Evolutionary conservation across 176 grass and related monocot species (phyloP).

Genomic region (Areca catechu): DNA sequence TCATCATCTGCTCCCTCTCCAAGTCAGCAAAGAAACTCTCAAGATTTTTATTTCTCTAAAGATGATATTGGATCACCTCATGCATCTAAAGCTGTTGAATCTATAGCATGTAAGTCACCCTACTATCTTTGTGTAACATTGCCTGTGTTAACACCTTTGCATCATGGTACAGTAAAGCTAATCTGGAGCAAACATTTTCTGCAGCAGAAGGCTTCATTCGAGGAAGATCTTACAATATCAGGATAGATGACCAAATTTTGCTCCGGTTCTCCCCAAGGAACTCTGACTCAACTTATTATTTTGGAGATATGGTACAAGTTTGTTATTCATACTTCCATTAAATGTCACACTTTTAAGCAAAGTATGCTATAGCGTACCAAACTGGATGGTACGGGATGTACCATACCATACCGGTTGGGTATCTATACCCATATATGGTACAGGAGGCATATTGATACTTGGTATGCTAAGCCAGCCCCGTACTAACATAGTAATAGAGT

Average conservation of each 20-base stretch:
- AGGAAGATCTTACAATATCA: conserved; percentile 95
- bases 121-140: conserved; percentile 2
- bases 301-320: conserved; percentile 78
- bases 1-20: conserved; percentile 31
- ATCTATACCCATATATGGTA: too few species aligned
- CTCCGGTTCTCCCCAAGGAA: conserved; percentile 95
- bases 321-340: neutral
- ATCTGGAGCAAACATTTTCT: conserved; percentile 18
- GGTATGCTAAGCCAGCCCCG: too few species aligned
- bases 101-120: conserved; percentile 62
- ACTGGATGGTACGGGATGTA: too few species aligned
- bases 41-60: conserved; percentile 49
- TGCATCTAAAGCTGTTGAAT: conserved; percentile 72
- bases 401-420: too few species aligned
- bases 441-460: too few species aligned
- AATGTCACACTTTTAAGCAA: conserved; percentile 7
- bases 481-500: too few species aligned
- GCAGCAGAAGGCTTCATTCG: conserved; percentile 86
- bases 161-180: conserved; percentile 5
- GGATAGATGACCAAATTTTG: conserved; percentile 76
- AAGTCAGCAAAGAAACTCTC: conserved; percentile 38
- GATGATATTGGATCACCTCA: conserved; percentile 55
- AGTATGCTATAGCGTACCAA: neutral
- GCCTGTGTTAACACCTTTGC: neutral
- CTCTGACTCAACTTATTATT: conserved; percentile 93